Evolutionary conservation across 2,329 filamentous ascomycete genomes (phyloP).

Genomic region (Diaporthe vexans): DNA sequence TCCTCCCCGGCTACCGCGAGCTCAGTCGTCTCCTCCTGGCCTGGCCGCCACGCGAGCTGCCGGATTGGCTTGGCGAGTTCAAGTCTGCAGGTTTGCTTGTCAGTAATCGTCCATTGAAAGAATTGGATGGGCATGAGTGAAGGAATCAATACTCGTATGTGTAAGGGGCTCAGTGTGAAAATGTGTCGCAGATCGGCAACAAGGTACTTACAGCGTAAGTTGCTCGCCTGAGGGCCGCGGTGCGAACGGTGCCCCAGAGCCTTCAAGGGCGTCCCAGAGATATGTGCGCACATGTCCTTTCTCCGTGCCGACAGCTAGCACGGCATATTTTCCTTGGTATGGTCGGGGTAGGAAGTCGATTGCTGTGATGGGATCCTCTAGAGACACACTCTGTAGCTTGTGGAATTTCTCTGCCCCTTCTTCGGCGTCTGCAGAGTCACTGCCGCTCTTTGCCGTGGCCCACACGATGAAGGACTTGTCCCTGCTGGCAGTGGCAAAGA

Average conservation of each 20-base stretch:
- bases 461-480: slow-evolving; percentile 89
- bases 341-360: slow-evolving; percentile 71
- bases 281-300: slow-evolving; percentile 62
- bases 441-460: slow-evolving; percentile 54
- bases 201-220: slow-evolving; percentile 30
- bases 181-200: not conserved
- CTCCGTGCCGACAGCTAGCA: slow-evolving; percentile 72
- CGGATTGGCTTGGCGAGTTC: slow-evolving; percentile 75
- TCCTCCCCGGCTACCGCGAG: slow-evolving; percentile 73
- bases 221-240: slow-evolving; percentile 50
- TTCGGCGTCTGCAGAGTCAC: slow-evolving; percentile 58
- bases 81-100: slow-evolving; percentile 53
- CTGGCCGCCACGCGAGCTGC: slow-evolving; percentile 78
- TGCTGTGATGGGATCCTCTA: slow-evolving; percentile 75
- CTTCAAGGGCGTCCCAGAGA: slow-evolving; percentile 55
- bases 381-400: slow-evolving; percentile 3
- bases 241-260: slow-evolving; percentile 52
- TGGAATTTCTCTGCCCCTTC: slow-evolving; percentile 4
- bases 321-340: slow-evolving; percentile 49
- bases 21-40: slow-evolving; percentile 50
- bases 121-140: not conserved
- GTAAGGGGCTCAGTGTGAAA: not conserved
- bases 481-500: slow-evolving; percentile 89
- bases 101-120: not conserved
- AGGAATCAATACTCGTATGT: not conserved